A percentile compares a stretch with the other conserved stretches of the same genome.
Evolutionary conservation across 2,329 filamentous ascomycete genomes (phyloP).

Genomic region (Penicillium sp.): DNA sequence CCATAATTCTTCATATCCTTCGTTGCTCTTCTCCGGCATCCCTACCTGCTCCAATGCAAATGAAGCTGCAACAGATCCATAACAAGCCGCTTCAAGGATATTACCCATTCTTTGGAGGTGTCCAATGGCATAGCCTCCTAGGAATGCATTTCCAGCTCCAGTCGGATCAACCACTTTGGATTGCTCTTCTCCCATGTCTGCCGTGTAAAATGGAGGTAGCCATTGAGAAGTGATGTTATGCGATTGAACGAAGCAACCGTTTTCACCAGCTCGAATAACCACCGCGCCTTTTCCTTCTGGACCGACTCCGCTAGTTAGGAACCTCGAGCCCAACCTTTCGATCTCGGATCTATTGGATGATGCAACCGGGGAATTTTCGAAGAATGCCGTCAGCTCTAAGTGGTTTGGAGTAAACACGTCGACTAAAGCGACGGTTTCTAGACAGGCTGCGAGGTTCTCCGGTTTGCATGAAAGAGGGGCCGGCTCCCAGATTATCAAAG

Average conservation of each 20-base stretch:
- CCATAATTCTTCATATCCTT: constrained; percentile 19
- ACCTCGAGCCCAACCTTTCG: constrained; percentile 11
- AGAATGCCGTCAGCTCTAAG: constrained; percentile 34
- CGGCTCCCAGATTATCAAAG: constrained; percentile 28
- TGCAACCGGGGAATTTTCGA: not conserved
- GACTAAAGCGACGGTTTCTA: constrained; percentile 22
- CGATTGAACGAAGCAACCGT: constrained; percentile 30
- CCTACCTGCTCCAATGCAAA: constrained; percentile 37
- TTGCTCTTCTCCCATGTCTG: not conserved
- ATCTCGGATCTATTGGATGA: constrained; percentile 7
- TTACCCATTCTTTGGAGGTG: constrained; percentile 22
- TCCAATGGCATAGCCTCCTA: constrained; percentile 35
- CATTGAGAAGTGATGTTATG: constrained; percentile 16
- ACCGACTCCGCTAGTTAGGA: constrained; percentile 19
- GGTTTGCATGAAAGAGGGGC: constrained; percentile 22
- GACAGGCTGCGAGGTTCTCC: constrained; percentile 23
- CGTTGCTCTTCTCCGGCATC: constrained; percentile 16
- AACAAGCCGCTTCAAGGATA: constrained; percentile 28
- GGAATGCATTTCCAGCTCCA: constrained; percentile 40
- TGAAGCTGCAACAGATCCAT: constrained; percentile 37
- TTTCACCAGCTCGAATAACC: constrained; percentile 34
- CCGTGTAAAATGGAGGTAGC: constrained; percentile 32
- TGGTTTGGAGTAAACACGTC: constrained; percentile 43
- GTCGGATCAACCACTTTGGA: constrained; percentile 36
- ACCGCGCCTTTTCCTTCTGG: constrained; percentile 19